These are phyloP conservation scores for Talaromyces sp. DNA, from an alignment of 2,329 filamentous ascomycete genomes.

Conservation along the genomic window DNA sequence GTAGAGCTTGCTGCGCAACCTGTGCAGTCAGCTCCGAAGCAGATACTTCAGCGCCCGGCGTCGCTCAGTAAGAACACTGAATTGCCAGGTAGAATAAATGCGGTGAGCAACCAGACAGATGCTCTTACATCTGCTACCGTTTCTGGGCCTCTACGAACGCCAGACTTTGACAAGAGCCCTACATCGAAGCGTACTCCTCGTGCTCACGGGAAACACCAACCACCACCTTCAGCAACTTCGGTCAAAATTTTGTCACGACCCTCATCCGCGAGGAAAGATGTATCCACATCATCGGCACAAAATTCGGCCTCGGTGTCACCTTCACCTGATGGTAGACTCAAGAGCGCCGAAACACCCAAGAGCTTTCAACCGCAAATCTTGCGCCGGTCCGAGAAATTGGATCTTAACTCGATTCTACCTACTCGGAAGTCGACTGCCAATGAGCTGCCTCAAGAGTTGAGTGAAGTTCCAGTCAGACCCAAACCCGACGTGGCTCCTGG, in stretches of 20 bases:
- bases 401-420: slow-evolving; percentile 30
- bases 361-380: slow-evolving; percentile 54
- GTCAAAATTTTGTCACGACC: slow-evolving; percentile 39
- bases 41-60: slow-evolving; percentile 32
- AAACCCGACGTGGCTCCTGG: slow-evolving; percentile 17
- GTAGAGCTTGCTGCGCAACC: slow-evolving; percentile 47
- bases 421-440: slow-evolving; percentile 26
- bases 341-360: slow-evolving; percentile 34
- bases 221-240: slow-evolving; percentile 28
- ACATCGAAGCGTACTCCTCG: slow-evolving; percentile 23
- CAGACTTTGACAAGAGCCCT: slow-evolving; percentile 35
- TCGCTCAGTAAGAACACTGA: slow-evolving; percentile 19
- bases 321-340: slow-evolving; percentile 21
- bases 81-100: slow-evolving; percentile 18
- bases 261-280: slow-evolving; percentile 29
- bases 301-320: slow-evolving; percentile 19
- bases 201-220: not conserved
- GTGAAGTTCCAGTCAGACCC: slow-evolving; percentile 13
- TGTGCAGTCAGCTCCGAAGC: slow-evolving; percentile 32
- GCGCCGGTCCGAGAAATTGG: slow-evolving; percentile 46
- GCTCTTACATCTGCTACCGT: slow-evolving; percentile 37
- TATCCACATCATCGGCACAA: slow-evolving; percentile 18
- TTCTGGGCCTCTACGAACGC: slow-evolving; percentile 39
- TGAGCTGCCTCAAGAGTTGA: slow-evolving; percentile 22
- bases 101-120: slow-evolving; percentile 19